A percentile compares a stretch with the other conserved stretches of the same genome.
Evolutionary conservation across 1,139 yeast genomes (phyloP).

Genomic region (Pichia sp.): DNA sequence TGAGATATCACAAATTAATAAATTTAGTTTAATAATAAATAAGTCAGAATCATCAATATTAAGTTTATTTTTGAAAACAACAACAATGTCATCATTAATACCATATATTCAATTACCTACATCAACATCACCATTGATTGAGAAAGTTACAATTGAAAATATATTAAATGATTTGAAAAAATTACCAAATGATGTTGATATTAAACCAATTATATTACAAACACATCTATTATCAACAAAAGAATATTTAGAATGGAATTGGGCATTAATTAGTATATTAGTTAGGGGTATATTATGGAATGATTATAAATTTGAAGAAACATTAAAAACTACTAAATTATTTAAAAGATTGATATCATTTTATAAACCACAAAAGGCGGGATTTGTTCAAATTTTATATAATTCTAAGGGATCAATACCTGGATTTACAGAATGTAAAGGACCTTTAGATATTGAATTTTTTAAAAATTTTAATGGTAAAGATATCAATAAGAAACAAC

Average conservation of each 20-base stretch:
- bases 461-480: conserved; percentile 1
- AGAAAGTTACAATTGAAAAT: not conserved
- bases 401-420: not conserved
- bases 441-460: conserved; percentile 3
- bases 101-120: conserved; percentile 3
- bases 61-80: conserved; percentile 5
- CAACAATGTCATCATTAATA: conserved; percentile 4
- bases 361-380: conserved; percentile 73
- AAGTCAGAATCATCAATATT: not conserved
- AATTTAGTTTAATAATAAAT: not conserved
- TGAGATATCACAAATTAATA: not conserved
- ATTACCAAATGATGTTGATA: conserved; percentile 43
- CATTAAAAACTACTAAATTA: conserved; percentile 74
- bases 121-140: conserved; percentile 1
- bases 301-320: conserved; percentile 70
- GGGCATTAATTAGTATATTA: conserved; percentile 63
- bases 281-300: conserved; percentile 76
- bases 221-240: conserved; percentile 74
- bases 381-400: conserved; percentile 55
- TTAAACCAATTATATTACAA: conserved; percentile 59
- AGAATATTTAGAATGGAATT: conserved; percentile 81
- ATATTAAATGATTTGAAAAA: conserved; percentile 4
- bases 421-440: not conserved
- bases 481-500: not conserved
- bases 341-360: conserved; percentile 79